Conservation (phyloP, 1,139 yeast genomes). For the Debaryomyces coudertii region DNA sequence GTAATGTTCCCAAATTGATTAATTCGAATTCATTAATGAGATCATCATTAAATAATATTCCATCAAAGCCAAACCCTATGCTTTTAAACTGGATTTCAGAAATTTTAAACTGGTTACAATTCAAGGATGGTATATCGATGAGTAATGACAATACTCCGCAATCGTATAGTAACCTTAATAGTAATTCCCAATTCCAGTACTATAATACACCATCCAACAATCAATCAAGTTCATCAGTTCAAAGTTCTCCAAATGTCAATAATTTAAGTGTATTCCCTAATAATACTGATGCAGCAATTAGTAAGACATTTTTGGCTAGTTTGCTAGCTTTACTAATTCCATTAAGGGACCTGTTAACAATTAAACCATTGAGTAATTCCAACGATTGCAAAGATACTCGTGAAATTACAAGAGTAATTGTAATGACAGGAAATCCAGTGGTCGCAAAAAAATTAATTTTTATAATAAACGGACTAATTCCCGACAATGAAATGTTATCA, state of each 20-base stretch:
- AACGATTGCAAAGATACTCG: constrained; percentile 19
- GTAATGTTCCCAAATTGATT: constrained; percentile 51
- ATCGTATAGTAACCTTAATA: constrained; percentile 6
- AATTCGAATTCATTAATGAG: constrained; percentile 39
- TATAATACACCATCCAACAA: not conserved
- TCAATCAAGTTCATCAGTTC: not conserved
- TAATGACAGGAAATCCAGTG: constrained; percentile 62
- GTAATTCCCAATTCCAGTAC: constrained; percentile 14
- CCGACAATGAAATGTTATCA: constrained; percentile 23
- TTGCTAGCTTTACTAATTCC: constrained; percentile 49
- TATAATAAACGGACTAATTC: constrained; percentile 53
- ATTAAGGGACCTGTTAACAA: constrained; percentile 37
- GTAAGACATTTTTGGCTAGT: constrained; percentile 44
- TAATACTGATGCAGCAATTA: constrained; percentile 15
- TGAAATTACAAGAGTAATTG: constrained; percentile 51
- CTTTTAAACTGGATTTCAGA: constrained; percentile 60
- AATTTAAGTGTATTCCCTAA: not conserved
- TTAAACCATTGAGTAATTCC: constrained; percentile 33
- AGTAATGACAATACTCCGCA: constrained; percentile 2
- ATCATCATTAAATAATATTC: constrained; percentile 17
- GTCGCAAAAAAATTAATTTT: constrained; percentile 63
- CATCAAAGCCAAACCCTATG: constrained; percentile 24
- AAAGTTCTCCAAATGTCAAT: constrained; percentile 4
- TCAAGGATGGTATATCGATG: constrained; percentile 52
- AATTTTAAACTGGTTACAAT: constrained; percentile 61